Conservation (phyloP, 495 filamentous ascomycete genomes). For the Hypoxylon fragiforme region DNA sequence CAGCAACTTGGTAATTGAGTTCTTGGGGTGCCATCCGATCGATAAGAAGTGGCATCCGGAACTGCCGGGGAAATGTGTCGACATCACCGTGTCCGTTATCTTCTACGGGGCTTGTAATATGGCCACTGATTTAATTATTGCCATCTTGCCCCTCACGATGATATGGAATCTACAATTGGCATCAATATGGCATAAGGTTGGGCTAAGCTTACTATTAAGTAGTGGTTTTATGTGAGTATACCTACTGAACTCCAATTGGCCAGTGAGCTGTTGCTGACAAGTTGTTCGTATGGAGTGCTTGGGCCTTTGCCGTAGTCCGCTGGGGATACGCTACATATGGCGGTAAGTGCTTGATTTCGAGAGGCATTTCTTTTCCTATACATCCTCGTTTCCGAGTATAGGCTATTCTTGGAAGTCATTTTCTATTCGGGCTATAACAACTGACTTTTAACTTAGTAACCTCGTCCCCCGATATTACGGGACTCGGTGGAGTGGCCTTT, state of each 20-base stretch:
- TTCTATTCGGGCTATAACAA: background rate
- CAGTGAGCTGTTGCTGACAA: constrained; percentile 7
- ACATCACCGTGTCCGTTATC: constrained; percentile 23
- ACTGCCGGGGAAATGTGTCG: constrained; percentile 40
- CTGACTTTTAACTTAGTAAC: constrained; percentile 15
- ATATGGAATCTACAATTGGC: constrained; percentile 30
- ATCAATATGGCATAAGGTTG: constrained; percentile 21
- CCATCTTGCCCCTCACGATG: constrained; percentile 31
- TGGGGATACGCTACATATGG: constrained; percentile 34
- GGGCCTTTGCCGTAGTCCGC: constrained; percentile 38
- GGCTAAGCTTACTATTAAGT: constrained; percentile 27
- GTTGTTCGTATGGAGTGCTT: constrained; percentile 27
- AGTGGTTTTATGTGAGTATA: constrained; percentile 31
- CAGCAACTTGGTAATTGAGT: constrained; percentile 43
- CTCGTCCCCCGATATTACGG: constrained; percentile 25
- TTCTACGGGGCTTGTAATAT: constrained; percentile 28
- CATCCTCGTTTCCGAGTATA: background rate
- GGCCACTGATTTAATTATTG: constrained; percentile 31
- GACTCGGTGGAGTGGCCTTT: constrained; percentile 35
- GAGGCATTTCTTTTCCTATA: background rate
- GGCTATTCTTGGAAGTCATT: background rate
- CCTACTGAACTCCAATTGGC: too few species aligned
- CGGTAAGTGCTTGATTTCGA: constrained; percentile 10
- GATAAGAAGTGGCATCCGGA: constrained; percentile 40
- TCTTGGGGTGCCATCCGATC: constrained; percentile 42